Evolutionary conservation across 495 filamentous ascomycete species (phyloP).

Genomic region (Hypoxylon lenormandii): DNA sequence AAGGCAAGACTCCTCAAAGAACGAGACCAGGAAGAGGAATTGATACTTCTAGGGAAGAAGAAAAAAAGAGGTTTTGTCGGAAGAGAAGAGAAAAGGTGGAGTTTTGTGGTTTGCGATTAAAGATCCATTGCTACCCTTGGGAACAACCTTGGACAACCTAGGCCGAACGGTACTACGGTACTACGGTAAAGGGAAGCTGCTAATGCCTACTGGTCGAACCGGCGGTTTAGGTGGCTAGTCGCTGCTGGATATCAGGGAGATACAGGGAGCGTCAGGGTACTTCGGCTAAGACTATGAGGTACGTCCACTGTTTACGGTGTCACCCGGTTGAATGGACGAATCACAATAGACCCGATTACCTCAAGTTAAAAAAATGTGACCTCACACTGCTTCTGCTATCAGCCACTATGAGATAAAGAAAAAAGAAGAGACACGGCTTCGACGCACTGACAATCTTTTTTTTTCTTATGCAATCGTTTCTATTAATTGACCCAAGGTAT

Average conservation of each 20-base stretch:
- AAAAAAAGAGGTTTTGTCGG: slow-evolving; percentile 41
- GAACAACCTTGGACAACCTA: too few relatives aligned
- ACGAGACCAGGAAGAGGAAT: slow-evolving; percentile 28
- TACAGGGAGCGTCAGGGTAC: slow-evolving; percentile 42
- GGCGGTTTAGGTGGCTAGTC: slow-evolving; percentile 35
- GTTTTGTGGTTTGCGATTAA: slow-evolving; percentile 51
- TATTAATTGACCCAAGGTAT: slow-evolving; percentile 22
- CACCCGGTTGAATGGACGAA: slow-evolving; percentile 51
- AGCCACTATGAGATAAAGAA: slow-evolving; percentile 22
- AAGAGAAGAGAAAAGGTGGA: slow-evolving; percentile 49
- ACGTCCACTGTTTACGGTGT: slow-evolving; percentile 36
- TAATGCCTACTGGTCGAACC: slow-evolving; percentile 44
- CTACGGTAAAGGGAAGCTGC: slow-evolving; percentile 49
- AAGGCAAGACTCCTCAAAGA: slow-evolving; percentile 35
- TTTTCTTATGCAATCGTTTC: slow-evolving; percentile 21
- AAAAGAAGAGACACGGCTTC: slow-evolving; percentile 10
- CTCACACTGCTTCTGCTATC: slow-evolving; percentile 39
- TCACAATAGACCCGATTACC: slow-evolving; percentile 49
- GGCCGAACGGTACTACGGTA: slow-evolving; percentile 39
- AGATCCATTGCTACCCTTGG: slow-evolving; percentile 41
- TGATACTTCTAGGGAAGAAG: slow-evolving; percentile 17
- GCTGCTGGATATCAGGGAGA: slow-evolving; percentile 18
- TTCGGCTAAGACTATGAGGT: slow-evolving; percentile 48
- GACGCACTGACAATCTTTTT: neutral
- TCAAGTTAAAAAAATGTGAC: slow-evolving; percentile 44